These are phyloP conservation scores for Erythrobasidium hasegawianum DNA, from an alignment of 1,284 basidiomycete genomes.

Conservation along the genomic window DNA sequence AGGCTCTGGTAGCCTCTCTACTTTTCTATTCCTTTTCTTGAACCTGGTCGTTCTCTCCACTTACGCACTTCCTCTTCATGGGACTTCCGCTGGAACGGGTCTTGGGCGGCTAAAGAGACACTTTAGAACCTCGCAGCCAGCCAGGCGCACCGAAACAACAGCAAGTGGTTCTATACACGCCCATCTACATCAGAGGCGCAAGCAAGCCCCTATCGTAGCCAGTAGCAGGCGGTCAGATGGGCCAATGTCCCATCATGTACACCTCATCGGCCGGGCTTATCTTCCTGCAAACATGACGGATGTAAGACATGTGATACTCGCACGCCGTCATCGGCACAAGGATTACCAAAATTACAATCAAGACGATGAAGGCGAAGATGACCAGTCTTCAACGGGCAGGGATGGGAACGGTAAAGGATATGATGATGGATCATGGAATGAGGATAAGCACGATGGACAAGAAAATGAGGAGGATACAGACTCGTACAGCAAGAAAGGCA, in stretches of 20 bases:
- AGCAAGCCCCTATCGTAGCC: background rate
- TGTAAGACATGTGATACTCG: background rate
- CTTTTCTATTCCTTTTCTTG: too few relatives aligned
- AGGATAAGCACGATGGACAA: slow-evolving; percentile 13
- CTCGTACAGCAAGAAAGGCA: background rate
- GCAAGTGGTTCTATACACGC: background rate
- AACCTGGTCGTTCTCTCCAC: too few relatives aligned
- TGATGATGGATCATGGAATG: slow-evolving; percentile 25
- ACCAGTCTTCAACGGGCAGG: too few relatives aligned
- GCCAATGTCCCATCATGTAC: background rate
- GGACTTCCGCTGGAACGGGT: background rate
- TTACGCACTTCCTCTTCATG: too few relatives aligned
- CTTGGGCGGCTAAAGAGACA: background rate
- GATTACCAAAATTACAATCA: background rate
- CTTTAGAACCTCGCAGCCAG: background rate
- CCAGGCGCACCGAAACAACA: background rate
- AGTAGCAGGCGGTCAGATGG: background rate
- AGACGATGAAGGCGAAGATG: background rate
- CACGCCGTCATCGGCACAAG: background rate
- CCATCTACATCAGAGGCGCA: background rate
- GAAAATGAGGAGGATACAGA: background rate
- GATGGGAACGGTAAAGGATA: slow-evolving; percentile 9
- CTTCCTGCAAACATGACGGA: background rate
- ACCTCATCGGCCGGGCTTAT: background rate
- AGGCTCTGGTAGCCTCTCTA: too few relatives aligned